phyloP scores from a whole-genome alignment of 192 early-diverging fungal genomes.

The Pilaira anomala region DNA sequence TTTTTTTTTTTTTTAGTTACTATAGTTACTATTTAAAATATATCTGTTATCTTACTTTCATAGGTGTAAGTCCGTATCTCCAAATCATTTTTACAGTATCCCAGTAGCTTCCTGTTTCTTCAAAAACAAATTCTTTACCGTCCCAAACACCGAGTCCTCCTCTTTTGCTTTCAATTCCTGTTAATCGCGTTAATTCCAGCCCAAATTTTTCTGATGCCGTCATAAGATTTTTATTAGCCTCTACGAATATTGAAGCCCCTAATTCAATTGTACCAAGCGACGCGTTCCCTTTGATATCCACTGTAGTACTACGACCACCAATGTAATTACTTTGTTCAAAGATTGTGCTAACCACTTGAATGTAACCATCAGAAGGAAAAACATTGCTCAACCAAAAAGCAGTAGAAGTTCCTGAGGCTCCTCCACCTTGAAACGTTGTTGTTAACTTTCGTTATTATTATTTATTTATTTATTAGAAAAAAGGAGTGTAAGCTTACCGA shows the following conservation, averaged over 20 bases:
- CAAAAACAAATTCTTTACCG: slow-evolving; percentile 51
- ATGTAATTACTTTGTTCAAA: slow-evolving; percentile 51
- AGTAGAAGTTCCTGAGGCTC: slow-evolving; percentile 50
- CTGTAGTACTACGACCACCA: slow-evolving; percentile 49
- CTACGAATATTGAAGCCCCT: slow-evolving; percentile 64
- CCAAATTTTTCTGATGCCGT: slow-evolving; percentile 49
- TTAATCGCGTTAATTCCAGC: slow-evolving; percentile 35
- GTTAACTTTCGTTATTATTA: background rate
- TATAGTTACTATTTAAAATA: background rate
- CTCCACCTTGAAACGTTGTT: slow-evolving; percentile 48
- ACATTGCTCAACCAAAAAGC: slow-evolving; percentile 43
- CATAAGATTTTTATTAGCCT: slow-evolving; percentile 53
- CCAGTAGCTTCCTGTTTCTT: slow-evolving; percentile 45
- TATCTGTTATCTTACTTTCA: too few species aligned
- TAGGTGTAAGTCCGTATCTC: slow-evolving; percentile 43
- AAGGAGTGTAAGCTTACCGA: slow-evolving; percentile 27
- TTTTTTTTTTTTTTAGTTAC: too few species aligned
- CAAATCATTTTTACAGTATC: slow-evolving; percentile 38
- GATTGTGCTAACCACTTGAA: slow-evolving; percentile 43
- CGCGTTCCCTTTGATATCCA: slow-evolving; percentile 27
- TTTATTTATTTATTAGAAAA: background rate
- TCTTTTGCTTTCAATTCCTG: slow-evolving; percentile 12
- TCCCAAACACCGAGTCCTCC: slow-evolving; percentile 43
- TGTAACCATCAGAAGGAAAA: slow-evolving; percentile 21
- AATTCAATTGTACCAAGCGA: slow-evolving; percentile 45